Evolutionary conservation across 345 rosid genomes (phyloP).

Genomic region (Eucalyptus pauciflora): DNA sequence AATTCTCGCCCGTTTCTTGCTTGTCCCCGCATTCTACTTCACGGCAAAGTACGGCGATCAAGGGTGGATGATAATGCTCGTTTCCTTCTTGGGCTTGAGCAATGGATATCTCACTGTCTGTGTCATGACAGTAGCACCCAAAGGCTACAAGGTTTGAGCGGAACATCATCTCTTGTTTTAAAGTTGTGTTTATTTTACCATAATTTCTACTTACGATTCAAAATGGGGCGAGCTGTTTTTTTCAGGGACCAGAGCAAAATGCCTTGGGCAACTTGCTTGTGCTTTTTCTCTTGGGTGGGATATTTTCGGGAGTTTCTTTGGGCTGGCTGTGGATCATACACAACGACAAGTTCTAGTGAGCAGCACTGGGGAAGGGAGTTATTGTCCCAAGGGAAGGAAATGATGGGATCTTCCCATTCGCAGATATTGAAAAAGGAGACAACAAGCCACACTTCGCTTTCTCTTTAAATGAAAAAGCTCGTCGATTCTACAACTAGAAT

Average conservation of each 20-base stretch:
- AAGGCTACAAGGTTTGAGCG: constrained; percentile 67
- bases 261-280: constrained; percentile 85
- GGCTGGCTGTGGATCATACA: constrained; percentile 91
- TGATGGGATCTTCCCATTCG: not conserved
- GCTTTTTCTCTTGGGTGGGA: constrained; percentile 45
- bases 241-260: constrained; percentile 87
- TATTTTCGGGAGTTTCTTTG: constrained; percentile 57
- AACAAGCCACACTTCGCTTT: not conserved
- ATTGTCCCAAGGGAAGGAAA: not conserved
- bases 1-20: constrained; percentile 40
- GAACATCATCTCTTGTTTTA: too few relatives aligned
- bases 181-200: not conserved
- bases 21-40: constrained; percentile 82
- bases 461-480: not conserved
- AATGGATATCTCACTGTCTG: constrained; percentile 84
- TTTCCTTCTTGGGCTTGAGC: constrained; percentile 57
- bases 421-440: not conserved
- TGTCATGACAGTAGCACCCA: constrained; percentile 72
- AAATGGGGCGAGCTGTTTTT: not conserved
- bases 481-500: not conserved
- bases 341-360: not conserved
- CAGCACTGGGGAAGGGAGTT: not conserved
- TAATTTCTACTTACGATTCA: not conserved
- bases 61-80: constrained; percentile 86
- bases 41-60: constrained; percentile 76